Evolutionary conservation across 2,329 filamentous ascomycete species (phyloP).

Genomic region (Fusarium bactridioides): DNA sequence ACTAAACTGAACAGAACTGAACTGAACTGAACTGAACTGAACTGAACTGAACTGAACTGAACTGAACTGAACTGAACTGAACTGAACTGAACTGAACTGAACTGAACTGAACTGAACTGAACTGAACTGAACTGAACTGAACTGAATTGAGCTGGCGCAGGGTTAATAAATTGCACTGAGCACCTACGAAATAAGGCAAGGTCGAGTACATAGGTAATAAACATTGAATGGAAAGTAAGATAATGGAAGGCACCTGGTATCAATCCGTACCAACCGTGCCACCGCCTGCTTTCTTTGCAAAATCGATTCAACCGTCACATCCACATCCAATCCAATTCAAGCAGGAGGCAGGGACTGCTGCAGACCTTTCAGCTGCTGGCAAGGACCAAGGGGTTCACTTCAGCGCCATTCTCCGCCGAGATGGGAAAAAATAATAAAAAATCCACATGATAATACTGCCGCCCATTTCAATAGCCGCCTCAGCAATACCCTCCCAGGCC

Average conservation of each 20-base stretch:
- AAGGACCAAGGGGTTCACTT: slow-evolving; percentile 16
- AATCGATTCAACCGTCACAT: background rate
- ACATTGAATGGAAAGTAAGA: background rate
- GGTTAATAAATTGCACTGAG: background rate
- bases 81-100: too few relatives aligned
- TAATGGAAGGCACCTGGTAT: background rate
- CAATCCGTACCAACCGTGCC: slow-evolving; percentile 14
- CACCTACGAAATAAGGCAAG: background rate
- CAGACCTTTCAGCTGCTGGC: background rate
- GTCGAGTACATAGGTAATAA: background rate
- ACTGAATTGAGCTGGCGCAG: background rate
- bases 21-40: too few relatives aligned
- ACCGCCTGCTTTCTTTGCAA: background rate
- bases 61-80: too few relatives aligned
- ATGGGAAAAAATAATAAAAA: background rate
- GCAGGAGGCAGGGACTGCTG: background rate
- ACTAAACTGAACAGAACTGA: too few relatives aligned
- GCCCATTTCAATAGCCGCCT: background rate
- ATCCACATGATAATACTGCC: background rate
- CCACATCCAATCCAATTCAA: background rate
- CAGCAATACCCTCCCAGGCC: background rate
- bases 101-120: background rate
- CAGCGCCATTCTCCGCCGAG: slow-evolving; percentile 25
- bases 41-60: too few relatives aligned
- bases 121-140: background rate